phyloP scores from a whole-genome alignment of 352 stramenopile species.

The Globisporangium canariense region DNA sequence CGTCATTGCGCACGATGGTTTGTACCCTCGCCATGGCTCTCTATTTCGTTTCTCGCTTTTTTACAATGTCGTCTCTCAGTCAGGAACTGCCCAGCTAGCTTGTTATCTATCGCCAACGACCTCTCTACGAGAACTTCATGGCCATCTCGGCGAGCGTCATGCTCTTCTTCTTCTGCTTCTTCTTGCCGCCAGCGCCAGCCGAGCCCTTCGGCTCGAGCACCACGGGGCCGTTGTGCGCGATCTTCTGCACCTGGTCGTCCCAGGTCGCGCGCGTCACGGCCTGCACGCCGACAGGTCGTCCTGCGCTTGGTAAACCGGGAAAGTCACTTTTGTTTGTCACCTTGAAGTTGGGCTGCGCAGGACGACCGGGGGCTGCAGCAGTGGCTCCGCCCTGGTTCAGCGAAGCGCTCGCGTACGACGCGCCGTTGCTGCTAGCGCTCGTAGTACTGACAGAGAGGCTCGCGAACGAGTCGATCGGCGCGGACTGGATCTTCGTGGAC shows the following conservation, averaged over 20 bases:
- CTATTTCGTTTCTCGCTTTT: not conserved
- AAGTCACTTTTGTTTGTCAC: slow-evolving; percentile 67
- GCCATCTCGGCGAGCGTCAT: slow-evolving; percentile 79
- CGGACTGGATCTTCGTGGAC: slow-evolving; percentile 65
- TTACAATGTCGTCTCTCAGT: not conserved
- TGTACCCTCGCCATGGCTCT: not conserved
- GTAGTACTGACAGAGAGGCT: slow-evolving; percentile 31
- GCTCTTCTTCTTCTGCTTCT: slow-evolving; percentile 85
- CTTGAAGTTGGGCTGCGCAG: slow-evolving; percentile 14
- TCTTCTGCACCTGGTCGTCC: slow-evolving; percentile 73
- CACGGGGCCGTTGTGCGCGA: slow-evolving; percentile 57
- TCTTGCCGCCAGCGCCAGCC: slow-evolving; percentile 31
- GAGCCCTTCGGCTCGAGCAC: slow-evolving; percentile 12
- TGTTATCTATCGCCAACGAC: too few relatives aligned
- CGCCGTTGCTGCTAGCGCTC: slow-evolving; percentile 7
- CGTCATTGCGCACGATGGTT: not conserved
- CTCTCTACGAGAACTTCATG: slow-evolving; percentile 69
- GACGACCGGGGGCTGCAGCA: slow-evolving; percentile 22
- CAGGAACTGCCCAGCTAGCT: not conserved
- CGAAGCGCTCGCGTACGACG: slow-evolving; percentile 38
- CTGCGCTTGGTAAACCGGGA: slow-evolving; percentile 59
- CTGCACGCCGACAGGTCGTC: slow-evolving; percentile 58
- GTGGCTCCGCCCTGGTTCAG: slow-evolving; percentile 21
- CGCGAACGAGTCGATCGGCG: slow-evolving; percentile 48
- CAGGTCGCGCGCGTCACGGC: slow-evolving; percentile 77